Base-by-base conservation (phyloP, 768 basidiomycete species). In the Leccinum pellstonianum region DNA sequence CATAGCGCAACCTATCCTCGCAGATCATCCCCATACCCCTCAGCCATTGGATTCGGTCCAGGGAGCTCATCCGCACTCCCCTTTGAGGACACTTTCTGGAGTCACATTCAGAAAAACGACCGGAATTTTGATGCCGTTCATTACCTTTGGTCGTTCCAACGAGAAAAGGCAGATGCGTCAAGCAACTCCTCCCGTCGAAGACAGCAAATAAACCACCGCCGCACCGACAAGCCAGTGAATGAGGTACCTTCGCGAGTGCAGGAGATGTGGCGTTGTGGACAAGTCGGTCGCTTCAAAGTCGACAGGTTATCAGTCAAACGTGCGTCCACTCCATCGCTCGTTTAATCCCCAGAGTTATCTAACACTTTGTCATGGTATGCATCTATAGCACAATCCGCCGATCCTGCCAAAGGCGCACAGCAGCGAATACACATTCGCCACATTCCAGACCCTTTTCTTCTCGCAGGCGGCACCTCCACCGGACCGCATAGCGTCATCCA, bases 401-500 rank as follows among this genome's bases (percentile, higher is more conserved):
- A 86, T 66, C 76, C 83, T 17, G 70, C 77, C 47, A 86, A 88
- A 70, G 81, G 81, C 14, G 80, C 81, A 9, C 87, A 88, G 59
- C 88, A 91, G 63, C 86, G 90, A 21, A 76, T 92, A 23, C 83
- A 84, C 54, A 76, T 90, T 47, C 78, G 79, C 8, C 84, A 84
- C 58, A 77, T 84, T 56, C 76, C 79, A 25, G 84, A 82, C 62
- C 79, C 80, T 0, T 81, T 76, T 60, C 25, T 49, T 19, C 71
- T 75, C n/a, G 72, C 70, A 33, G 74, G 68, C 5, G 79, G 77
- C 37, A 74, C 71, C 6, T 74, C 72, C 33, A 80, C 79, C 35
- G 87, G 88, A 1, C 89, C 90, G 0, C 76, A 79, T 23, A 80
- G 83, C 35, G 85, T 88, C 56, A 84, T 93, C 33, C 92, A 93